Base-by-base conservation (phyloP, 164 flowering plant species). In the Paratinospora sagittata region DNA sequence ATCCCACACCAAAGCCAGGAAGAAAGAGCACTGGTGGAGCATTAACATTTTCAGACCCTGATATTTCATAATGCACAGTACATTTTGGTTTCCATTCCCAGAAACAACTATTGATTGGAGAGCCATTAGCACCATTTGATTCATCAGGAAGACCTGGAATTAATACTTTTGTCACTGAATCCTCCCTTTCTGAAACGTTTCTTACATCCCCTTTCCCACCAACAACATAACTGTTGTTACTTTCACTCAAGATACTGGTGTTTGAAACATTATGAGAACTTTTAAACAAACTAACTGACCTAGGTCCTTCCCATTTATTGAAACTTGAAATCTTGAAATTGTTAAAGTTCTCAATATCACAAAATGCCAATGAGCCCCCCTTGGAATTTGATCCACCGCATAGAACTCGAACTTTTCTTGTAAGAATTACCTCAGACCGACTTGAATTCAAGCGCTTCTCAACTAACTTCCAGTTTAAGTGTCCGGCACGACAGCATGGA, bases 1-100 rank as follows among this genome's bases (percentile, higher is more conserved):
- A 86, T 49, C 98, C 98, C 62, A 90, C 97, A 27, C 98, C 97
- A 80, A 94, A 94, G 57, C 98, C 98, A 66, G 98, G 98, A 73
- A 94, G 96, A 74, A 92, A 87, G 60, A 94, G 84, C 64, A 94
- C 76, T 0, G 90, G 76, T 0, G 98, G 97, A 16, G 97, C 82
- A 47, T 74, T 74, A n/a, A 83, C 81, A 82, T 94, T 94, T 72
- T 79, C 84, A 49, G 79, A 71, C 19, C 98, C 97, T 0, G 98
- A 78, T 77, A 77, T 85, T 71, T 90, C 97, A 75, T 92, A 94
- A 72, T 94, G 86, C 57, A 92, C 97, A 66, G 73, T 85, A 57
- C 88, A 71, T 60, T 92, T 90, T 0, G 97, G 97, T 75, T 87
- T 92, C 97, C 95, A 92, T 57, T 88, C 97, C 97, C 98, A 90